Base-by-base conservation (phyloP, 495 filamentous ascomycete genomes). In the Usnea hakonensis region DNA sequence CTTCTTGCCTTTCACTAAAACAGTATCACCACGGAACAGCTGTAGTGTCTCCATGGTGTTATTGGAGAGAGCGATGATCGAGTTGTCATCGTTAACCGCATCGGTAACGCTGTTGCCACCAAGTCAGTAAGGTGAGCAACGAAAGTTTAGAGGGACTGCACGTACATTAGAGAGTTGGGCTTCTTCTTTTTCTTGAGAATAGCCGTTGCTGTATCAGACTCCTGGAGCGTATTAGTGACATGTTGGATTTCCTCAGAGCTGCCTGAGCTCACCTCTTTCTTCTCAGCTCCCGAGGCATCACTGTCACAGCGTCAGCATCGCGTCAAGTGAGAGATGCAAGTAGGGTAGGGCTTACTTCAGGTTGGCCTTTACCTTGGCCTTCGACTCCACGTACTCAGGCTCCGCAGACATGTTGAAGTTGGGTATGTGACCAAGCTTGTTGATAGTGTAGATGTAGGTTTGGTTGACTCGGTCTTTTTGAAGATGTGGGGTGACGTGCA, bases 141-240 rank as follows among this genome's bases (percentile, higher is more conserved):
- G 40, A 57, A 43, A 33, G 21, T 46, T n/a, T 50, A 59, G 21
- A 14, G 2, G 11, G n/a, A 21, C 14, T 44, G 28, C 61, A 76
- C 88, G 70, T 82, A 92, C 90, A 97, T 95, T 76, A 98, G 77
- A 64, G 90, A 91, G 78, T 98, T 98, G 63, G 91, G 91, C 91
- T 98, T 98, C 91, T 98, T 98, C 86, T 98, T 98, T 83, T 96
- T 97, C 81, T 96, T 97, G 67, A 98, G 84, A 65, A 98, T 98
- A 67, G 94, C 94, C 21, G 95, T 97, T n/a, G 94, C 83, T 50
- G 89, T 93, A 69, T 96, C 93, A 70, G 96, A 88, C 65, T 87
- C 86, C 90, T 95, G 38, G 7, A 66, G 55, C 63, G 61, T 40
- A 67, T 77, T 65, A 78, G 73, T 67, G 68, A 62, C 62, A 56